Conservation (phyloP, 306 rosid genomes). For the Fragaria ananassa region DNA sequence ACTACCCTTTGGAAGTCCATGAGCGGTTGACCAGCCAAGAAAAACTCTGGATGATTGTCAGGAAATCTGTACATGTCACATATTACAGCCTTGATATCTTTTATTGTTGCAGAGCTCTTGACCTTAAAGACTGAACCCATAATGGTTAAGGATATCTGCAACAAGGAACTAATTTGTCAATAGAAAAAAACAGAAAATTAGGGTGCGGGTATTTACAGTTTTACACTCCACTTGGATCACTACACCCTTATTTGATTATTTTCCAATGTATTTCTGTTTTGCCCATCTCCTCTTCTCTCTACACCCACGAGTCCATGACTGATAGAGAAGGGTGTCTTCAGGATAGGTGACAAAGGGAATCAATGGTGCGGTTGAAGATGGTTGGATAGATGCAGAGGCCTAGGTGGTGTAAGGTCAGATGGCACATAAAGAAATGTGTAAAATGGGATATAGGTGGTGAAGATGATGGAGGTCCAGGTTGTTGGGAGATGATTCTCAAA, state of each 20-base stretch:
- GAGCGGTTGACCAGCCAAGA: constrained; percentile 5
- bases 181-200: not conserved
- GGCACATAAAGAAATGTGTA: not conserved
- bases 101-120: constrained; percentile 13
- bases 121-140: not conserved
- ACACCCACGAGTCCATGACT: not conserved
- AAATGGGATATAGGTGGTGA: not conserved
- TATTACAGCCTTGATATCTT: constrained; percentile 16
- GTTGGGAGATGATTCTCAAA: not conserved
- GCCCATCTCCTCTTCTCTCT: not conserved
- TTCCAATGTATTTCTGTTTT: not conserved
- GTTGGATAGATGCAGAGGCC: not conserved
- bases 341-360: not conserved
- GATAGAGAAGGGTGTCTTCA: not conserved
- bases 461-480: not conserved
- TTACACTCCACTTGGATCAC: not conserved
- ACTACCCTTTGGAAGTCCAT: constrained; percentile 6
- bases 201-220: not conserved
- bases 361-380: not conserved
- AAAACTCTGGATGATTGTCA: constrained; percentile 19
- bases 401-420: not conserved
- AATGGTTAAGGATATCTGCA: constrained; percentile 13
- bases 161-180: not conserved
- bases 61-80: not conserved
- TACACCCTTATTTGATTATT: not conserved